These are phyloP conservation scores for Eucalyptus cladocalyx DNA, from an alignment of 345 rosid genomes.

Conservation along the genomic window DNA sequence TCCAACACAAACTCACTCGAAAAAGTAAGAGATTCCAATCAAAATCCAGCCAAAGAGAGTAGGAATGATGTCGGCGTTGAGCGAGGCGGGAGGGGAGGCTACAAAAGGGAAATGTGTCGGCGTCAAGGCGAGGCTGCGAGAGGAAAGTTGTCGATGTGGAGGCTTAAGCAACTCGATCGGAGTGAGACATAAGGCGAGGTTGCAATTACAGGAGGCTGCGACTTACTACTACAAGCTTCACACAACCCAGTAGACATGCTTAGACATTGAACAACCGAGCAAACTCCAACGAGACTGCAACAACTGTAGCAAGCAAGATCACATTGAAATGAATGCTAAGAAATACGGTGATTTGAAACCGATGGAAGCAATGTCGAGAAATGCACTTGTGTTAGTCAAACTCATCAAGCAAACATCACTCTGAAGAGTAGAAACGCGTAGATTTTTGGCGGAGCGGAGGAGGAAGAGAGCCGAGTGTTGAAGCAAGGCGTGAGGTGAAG, in stretches of 20 bases:
- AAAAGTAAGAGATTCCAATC: no score
- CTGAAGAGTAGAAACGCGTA: not conserved
- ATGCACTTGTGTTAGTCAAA: constrained; percentile 8
- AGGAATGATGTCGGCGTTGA: rapidly evolving
- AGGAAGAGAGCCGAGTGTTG: not conserved
- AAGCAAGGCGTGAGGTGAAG: not conserved
- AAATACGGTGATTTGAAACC: not conserved
- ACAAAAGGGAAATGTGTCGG: no score
- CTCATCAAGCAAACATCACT: not conserved
- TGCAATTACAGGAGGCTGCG: rapidly evolving
- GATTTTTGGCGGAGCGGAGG: constrained; percentile 9
- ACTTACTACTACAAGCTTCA: not conserved
- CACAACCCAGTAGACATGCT: not conserved
- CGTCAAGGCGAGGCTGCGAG: no score
- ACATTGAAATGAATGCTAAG: not conserved
- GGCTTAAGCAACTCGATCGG: no score
- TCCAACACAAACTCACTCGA: no score
- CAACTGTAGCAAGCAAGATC: not conserved
- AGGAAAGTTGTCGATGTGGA: rapidly evolving
- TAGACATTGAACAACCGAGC: not conserved
- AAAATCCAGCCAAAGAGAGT: rapidly evolving
- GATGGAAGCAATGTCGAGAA: not conserved
- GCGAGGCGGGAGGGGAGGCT: rapidly evolving
- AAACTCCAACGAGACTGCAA: not conserved
- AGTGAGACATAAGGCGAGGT: rapidly evolving